These are phyloP conservation scores for Daldinia childiae DNA, from an alignment of 495 filamentous ascomycete species.

Conservation along the genomic window DNA sequence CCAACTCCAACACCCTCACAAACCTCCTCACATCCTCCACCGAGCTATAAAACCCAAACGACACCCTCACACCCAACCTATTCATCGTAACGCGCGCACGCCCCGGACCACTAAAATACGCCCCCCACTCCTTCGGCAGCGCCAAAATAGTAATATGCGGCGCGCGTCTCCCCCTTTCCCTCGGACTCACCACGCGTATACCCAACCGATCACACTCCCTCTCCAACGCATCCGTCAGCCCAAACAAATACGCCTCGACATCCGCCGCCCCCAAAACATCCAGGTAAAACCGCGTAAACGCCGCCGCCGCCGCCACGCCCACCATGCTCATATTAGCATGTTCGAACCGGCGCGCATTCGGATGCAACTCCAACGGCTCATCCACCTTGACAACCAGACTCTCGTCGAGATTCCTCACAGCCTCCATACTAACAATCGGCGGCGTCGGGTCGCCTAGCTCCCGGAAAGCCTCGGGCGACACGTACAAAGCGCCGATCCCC, in stretches of 20 bases:
- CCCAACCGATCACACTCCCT: constrained; percentile 27
- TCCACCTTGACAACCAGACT: constrained; percentile 10
- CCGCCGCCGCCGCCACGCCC: constrained; percentile 28
- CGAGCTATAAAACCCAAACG: constrained; percentile 41
- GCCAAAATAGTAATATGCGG: constrained; percentile 40
- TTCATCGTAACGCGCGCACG: constrained; percentile 27
- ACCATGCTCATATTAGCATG: constrained; percentile 39
- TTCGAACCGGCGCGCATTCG: constrained; percentile 37
- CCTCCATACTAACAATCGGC: constrained; percentile 35
- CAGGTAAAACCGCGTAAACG: constrained; percentile 33
- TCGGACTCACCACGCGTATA: constrained; percentile 22
- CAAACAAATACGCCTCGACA: constrained; percentile 35
- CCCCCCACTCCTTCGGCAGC: constrained; percentile 23
- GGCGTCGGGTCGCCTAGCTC: constrained; percentile 26
- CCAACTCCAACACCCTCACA: constrained; percentile 14
- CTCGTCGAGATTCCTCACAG: constrained; percentile 15
- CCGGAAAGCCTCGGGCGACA: constrained; percentile 20
- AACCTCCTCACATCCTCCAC: constrained; percentile 35
- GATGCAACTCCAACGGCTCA: constrained; percentile 15
- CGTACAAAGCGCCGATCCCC: constrained; percentile 38
- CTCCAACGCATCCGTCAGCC: constrained; percentile 16
- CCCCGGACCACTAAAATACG: constrained; percentile 7
- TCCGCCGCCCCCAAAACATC: constrained; percentile 30
- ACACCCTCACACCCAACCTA: constrained; percentile 34
- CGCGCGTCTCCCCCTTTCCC: constrained; percentile 14